Evolutionary conservation across 2,329 filamentous ascomycete genomes (phyloP), one percentile per base, ranked within the genome.

Genomic region (Grosmannia serpens): DNA sequence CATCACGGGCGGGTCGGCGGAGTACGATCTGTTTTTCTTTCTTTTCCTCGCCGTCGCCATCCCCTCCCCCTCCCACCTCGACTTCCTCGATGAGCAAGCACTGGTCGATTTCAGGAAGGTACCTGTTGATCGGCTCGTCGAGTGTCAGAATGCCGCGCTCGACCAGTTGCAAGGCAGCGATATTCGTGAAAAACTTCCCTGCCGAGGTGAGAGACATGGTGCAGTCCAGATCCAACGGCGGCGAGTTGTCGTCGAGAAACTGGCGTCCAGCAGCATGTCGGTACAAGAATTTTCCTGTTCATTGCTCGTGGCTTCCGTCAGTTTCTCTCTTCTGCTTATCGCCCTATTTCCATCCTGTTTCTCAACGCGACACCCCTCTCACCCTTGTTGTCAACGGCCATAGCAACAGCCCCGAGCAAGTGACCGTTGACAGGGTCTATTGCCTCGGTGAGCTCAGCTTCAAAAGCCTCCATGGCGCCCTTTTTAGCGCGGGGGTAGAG

Each of bases 101-200:
- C 50, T 53, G 53, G 24, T 46, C 26, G n/a, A 58, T 58, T 35
- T 58, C 56, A 26, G 56, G 56, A 44, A 58, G 22, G 35, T 53
- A 27, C 56, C 35, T 58, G 20, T 41, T 57, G 41, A 60, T 44
- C 4, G 58, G 49, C 38, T 60, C 50, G 24, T 60, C 58, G 20
- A 60, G 58, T 11, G 49, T 57, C 4, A 60, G 4, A 13, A 49
- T 24, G 10, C 41, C 54, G 8, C 51, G 49, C 44, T 60, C 58
- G n/a, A 60, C 58, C 22, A 60, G 44, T n/a, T 60, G 58, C 50
- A 60, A 33, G 54, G 58, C 58, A 24, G 54, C 58, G 7, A 60
- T 47, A 13, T 60, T 57, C 38, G 54, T 57, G 50, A 60, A 38
- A 46, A 57, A 60, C 35, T 57, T 56, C 9, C 27, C 58, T 6